Evolutionary conservation across 2,329 filamentous ascomycete species (phyloP), one percentile per base, ranked within the genome.

Genomic region (Penicillium palitans): DNA sequence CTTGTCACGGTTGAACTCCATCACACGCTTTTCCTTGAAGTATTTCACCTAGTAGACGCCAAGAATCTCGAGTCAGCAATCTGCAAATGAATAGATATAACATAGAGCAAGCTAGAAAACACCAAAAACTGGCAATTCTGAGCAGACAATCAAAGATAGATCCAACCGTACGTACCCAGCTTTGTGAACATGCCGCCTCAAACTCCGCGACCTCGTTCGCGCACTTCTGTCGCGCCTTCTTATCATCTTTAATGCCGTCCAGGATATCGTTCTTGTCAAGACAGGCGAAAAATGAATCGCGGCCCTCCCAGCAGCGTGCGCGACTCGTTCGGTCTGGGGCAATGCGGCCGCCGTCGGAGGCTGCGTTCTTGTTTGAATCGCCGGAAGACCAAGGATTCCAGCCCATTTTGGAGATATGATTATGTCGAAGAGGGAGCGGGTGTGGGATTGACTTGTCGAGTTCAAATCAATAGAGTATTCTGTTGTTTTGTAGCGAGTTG

Each of bases 21-120:
- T 93, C 37, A 98, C 91, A 69, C 95, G 84, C 79, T 92, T 90
- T 77, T 97, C 93, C 81, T 98, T 97, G 79, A 99, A 99, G 77
- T 99, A 98, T 78, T 92, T 91, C 61, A 97, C 90, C 91, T 95
- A 68, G 21, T 15, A 37, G 15, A 48, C 19, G 21, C 8, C 12
- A 48, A 33, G 10, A 39, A 31, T 24, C 3, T 31, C 10, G 17
- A 35, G 41, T 53, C 17, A 46, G 41, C 33, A 35, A 50, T n/a
- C 7, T 9, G 25, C n/a, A 7, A 24, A 24, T 17, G 21, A n/a
- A 37, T n/a, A 24, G 8, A 37, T n/a, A 13, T 48, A n/a, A 25
- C 6, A 3, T 48, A 25, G 1, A n/a, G 2, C 31, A 48, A 35
- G 29, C 31, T 4, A 41, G 4, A 24, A 33, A 54, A 52, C 33